phyloP scores from a whole-genome alignment of 106 monocot genomes.

The Dendrobium nobile region DNA sequence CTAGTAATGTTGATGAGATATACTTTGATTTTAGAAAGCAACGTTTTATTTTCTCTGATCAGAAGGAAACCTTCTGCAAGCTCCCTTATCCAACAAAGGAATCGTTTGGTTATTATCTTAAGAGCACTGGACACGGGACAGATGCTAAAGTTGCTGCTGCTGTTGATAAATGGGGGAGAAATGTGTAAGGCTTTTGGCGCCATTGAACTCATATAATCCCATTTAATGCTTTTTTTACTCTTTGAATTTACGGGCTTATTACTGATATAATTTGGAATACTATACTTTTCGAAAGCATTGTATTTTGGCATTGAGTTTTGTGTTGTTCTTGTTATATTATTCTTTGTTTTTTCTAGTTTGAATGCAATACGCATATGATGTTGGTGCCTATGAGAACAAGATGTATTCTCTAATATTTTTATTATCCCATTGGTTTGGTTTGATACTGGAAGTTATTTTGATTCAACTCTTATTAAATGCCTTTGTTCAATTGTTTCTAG shows the following conservation, averaged over 20 bases:
- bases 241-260: neutral
- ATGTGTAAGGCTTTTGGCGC: conserved; percentile 49
- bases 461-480: too few species aligned
- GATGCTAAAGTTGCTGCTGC: conserved; percentile 81
- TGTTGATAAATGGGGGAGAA: conserved; percentile 92
- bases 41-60: conserved; percentile 60
- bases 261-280: neutral
- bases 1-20: conserved; percentile 55
- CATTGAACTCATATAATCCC: neutral
- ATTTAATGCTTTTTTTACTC: neutral
- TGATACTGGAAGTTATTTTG: too few species aligned
- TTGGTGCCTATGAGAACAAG: too few species aligned
- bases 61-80: conserved; percentile 73
- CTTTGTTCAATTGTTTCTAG: too few species aligned
- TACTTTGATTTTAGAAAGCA: conserved; percentile 99
- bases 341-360: too few species aligned
- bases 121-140: conserved; percentile 81
- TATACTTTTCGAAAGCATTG: too few species aligned
- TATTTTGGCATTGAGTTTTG: too few species aligned
- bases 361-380: too few species aligned
- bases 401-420: too few species aligned
- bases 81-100: conserved; percentile 92
- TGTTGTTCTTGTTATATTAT: too few species aligned
- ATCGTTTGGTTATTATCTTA: conserved; percentile 79
- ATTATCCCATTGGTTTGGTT: too few species aligned